Evolutionary conservation across 495 filamentous ascomycete genomes (phyloP).

Genomic region (Penicillium flavigenum): DNA sequence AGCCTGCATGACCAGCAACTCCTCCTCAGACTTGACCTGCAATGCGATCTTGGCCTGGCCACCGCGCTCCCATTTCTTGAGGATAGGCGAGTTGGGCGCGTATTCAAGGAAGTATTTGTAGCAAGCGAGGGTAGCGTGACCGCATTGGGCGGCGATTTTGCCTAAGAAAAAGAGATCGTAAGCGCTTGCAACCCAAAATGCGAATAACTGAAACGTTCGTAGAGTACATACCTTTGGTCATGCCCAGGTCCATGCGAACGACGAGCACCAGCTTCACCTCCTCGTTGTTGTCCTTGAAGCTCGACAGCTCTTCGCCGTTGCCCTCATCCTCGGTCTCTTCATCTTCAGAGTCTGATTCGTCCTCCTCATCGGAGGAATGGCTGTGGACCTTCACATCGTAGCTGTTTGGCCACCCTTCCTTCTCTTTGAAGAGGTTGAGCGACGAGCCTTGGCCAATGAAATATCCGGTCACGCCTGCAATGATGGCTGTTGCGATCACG

Average conservation of each 20-base stretch:
- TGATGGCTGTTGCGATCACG: constrained; percentile 62
- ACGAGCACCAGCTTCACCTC: constrained; percentile 94
- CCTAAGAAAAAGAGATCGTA: constrained; percentile 48
- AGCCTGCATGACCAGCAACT: constrained; percentile 72
- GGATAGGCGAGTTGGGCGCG: constrained; percentile 59
- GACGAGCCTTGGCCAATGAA: constrained; percentile 56
- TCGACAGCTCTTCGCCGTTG: constrained; percentile 43
- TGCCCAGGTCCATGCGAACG: constrained; percentile 88
- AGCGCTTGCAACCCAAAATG: constrained; percentile 7
- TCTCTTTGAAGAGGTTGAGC: constrained; percentile 47
- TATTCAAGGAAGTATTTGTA: constrained; percentile 77
- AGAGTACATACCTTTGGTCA: constrained; percentile 77
- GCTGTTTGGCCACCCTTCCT: constrained; percentile 50
- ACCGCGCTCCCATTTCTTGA: constrained; percentile 76
- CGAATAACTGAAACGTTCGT: neutral
- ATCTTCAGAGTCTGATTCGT: constrained; percentile 29
- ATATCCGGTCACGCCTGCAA: constrained; percentile 67
- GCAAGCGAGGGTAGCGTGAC: constrained; percentile 94
- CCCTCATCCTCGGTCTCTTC: constrained; percentile 43
- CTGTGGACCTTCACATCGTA: constrained; percentile 51
- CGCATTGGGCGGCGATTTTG: constrained; percentile 95
- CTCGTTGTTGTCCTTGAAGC: constrained; percentile 57
- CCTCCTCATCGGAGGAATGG: constrained; percentile 47
- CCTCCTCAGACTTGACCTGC: constrained; percentile 78
- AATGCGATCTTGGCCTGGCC: constrained; percentile 94